A percentile compares a stretch with the other conserved stretches of the same genome.
Evolutionary conservation across 1,284 basidiomycete species (phyloP).

Genomic region (Laetiporus sulphureus): DNA sequence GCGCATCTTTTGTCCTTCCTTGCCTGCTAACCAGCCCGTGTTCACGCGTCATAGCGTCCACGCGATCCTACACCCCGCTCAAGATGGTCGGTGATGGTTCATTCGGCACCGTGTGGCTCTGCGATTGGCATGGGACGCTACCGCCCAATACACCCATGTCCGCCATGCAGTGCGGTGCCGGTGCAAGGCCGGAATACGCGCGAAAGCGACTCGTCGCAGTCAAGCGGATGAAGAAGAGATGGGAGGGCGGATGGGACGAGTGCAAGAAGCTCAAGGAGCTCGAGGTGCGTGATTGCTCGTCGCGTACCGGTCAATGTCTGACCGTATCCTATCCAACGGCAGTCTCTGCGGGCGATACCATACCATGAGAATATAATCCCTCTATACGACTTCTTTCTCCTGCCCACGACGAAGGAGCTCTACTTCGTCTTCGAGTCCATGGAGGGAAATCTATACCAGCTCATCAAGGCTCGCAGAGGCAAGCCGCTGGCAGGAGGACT

Average conservation of each 20-base stretch:
- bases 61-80: conserved; percentile 48
- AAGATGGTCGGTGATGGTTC: conserved; percentile 95
- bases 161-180: conserved; percentile 86
- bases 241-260: conserved; percentile 97
- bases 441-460: conserved; percentile 99
- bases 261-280: conserved; percentile 95
- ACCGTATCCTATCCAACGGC: conserved; percentile 14
- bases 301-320: conserved; percentile 10
- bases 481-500: conserved; percentile 92
- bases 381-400: conserved; percentile 97
- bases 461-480: conserved; percentile 95
- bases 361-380: conserved; percentile 98
- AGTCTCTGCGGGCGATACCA: conserved; percentile 93
- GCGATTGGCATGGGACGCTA: conserved; percentile 97
- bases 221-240: conserved; percentile 97
- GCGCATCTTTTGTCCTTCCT: conserved; percentile 5
- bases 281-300: conserved; percentile 56
- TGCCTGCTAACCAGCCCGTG: conserved; percentile 8
- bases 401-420: conserved; percentile 89
- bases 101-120: conserved; percentile 97
- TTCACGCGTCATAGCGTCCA: conserved; percentile 25
- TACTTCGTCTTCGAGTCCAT: conserved; percentile 99
- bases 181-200: conserved; percentile 88
- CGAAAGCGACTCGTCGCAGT: conserved; percentile 95
- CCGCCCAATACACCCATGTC: conserved; percentile 83